Conservation (phyloP, 257 asterid genomes). For the Coffea eugenioides region DNA sequence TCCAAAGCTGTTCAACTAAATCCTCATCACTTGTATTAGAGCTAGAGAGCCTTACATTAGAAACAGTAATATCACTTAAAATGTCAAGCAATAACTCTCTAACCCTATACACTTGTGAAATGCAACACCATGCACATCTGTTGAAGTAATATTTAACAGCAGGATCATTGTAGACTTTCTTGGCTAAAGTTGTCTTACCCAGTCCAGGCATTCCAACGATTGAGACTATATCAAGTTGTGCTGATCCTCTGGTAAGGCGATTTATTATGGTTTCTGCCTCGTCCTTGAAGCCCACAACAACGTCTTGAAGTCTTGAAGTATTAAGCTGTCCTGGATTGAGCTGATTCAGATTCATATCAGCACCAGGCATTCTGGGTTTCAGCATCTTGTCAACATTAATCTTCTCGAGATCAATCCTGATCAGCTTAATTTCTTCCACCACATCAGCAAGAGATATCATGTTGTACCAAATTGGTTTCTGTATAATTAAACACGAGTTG, state of each 20-base stretch:
- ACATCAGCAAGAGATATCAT: background rate
- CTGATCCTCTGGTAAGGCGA: background rate
- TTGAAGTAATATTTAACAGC: conserved; percentile 11
- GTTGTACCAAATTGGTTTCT: conserved; percentile 9
- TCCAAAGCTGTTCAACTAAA: conserved; percentile 2
- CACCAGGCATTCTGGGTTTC: background rate
- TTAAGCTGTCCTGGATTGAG: background rate
- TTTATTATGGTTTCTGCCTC: conserved; percentile 8
- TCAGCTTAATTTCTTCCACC: background rate
- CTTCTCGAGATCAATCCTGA: background rate
- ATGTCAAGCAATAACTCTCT: conserved; percentile 10
- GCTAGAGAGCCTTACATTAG: background rate
- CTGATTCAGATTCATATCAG: background rate
- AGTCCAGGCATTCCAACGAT: conserved; percentile 21
- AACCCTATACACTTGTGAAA: conserved; percentile 9
- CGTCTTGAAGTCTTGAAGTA: background rate
- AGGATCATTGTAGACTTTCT: conserved; percentile 16
- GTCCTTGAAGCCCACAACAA: conserved; percentile 10
- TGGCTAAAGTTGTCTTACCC: conserved; percentile 38
- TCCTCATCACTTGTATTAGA: background rate
- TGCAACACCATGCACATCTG: conserved; percentile 23
- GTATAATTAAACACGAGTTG: background rate
- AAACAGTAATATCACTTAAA: background rate
- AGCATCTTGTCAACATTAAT: background rate
- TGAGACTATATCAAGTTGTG: background rate